Evolutionary conservation across 768 basidiomycete species (phyloP).

Genomic region (Phanerochaete carnosa): DNA sequence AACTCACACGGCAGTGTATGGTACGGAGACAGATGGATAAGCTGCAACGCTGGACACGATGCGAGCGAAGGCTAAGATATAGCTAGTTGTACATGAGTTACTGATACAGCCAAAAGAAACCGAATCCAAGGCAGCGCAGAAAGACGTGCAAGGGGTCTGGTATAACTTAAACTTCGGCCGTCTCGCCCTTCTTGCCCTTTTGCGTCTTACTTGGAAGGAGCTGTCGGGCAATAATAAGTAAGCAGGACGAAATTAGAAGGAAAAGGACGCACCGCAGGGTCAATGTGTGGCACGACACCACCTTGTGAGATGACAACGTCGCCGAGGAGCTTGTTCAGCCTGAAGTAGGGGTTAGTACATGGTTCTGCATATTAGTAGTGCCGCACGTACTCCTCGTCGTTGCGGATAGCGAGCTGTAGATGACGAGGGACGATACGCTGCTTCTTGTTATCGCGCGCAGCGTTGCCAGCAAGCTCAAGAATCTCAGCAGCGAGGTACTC

Average conservation of each 20-base stretch:
- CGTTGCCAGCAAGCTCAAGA: constrained; percentile 87
- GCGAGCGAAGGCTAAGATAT: not conserved
- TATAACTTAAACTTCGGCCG: constrained; percentile 41
- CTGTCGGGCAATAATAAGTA: constrained; percentile 17
- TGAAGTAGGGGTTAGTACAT: constrained; percentile 17
- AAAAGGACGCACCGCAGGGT: constrained; percentile 31
- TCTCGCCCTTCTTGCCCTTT: constrained; percentile 42
- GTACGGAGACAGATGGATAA: not conserved
- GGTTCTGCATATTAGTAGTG: not conserved
- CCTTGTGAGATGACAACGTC: constrained; percentile 89
- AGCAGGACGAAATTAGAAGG: not conserved
- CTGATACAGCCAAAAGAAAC: constrained; percentile 1
- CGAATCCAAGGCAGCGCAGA: not conserved
- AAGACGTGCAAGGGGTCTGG: not conserved
- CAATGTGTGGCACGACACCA: constrained; percentile 79
- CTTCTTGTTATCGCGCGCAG: constrained; percentile 83
- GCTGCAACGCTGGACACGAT: not conserved
- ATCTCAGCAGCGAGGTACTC: constrained; percentile 94
- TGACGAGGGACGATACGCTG: constrained; percentile 94
- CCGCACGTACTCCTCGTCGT: constrained; percentile 72
- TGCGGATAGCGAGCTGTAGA: constrained; percentile 88
- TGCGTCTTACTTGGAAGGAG: constrained; percentile 42
- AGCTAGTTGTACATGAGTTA: constrained; percentile 1
- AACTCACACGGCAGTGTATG: not conserved
- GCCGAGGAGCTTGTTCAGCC: constrained; percentile 78